Base-by-base conservation (phyloP, 179 eudicot species). In the Spinacia oleracea region DNA sequence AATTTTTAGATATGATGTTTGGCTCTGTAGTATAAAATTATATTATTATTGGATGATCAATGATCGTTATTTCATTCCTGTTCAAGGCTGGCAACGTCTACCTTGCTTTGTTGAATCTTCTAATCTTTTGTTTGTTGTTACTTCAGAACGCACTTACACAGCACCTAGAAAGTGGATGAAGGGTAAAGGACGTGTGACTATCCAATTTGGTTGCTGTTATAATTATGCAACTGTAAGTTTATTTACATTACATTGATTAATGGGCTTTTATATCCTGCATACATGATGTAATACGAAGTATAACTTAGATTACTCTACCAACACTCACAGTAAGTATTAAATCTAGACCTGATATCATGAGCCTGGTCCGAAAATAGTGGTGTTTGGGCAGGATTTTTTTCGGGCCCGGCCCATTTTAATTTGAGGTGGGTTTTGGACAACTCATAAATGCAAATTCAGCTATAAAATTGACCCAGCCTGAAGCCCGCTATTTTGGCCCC, bases 151-250 rank as follows among this genome's bases (percentile, higher is more conserved):
- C 71, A 96, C 99, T 42, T 96, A 78, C 82, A 74, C 93, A 76
- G 97, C 97, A 75, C 99, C 99, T 1, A 84, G 80, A 40, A 96
- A 90, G 87, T 93, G 99, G 99, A 96, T 91, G 99, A 89, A 88
- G 78, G 99, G 99, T 72, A 96, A 96, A 72, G 99, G 99, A 32
- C 98, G 99, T 11, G 89, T 90, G 72, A 96, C 99, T 70, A 85
- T 96, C 67, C 99, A 96, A 74, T 96, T 96, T 82, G 99, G 99
- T 73, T 96, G 99, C 83, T 96, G 99, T 70, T 96, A 96, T 87
- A 96, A 96, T 62, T 96, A 96, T 74, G 96, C 98, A 16, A 76
- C 68, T 51, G 98, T 93, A 83, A 86, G 92, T 83, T 79, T 63
- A 51, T 48, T 78, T 5, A n/a, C n/a, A n/a, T n/a, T n/a, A n/a